Conservation (phyloP, 2,329 filamentous ascomycete genomes). For the Sphaerulina vaccinii region DNA sequence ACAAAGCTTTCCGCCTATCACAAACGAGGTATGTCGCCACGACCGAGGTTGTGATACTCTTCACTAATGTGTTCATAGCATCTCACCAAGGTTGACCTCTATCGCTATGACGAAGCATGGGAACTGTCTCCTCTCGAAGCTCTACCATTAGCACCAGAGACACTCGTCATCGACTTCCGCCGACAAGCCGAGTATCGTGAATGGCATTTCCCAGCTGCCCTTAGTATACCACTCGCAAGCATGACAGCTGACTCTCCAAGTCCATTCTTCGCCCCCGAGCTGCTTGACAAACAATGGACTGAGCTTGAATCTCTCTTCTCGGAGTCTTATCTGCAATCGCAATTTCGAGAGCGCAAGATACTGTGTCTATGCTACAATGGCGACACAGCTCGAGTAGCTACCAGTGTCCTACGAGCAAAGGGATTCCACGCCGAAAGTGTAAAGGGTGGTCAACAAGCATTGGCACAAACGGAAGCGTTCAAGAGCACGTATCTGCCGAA, state of each 20-base stretch:
- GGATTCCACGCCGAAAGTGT: slow-evolving; percentile 32
- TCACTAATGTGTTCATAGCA: slow-evolving; percentile 29
- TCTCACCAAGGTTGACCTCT: slow-evolving; percentile 51
- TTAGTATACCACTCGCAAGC: slow-evolving; percentile 39
- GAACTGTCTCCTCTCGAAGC: slow-evolving; percentile 46
- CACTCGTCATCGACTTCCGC: slow-evolving; percentile 29
- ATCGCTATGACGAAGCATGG: slow-evolving; percentile 58
- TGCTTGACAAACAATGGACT: slow-evolving; percentile 50
- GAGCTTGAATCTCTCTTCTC: slow-evolving; percentile 48
- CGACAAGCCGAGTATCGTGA: slow-evolving; percentile 7
- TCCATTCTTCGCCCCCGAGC: slow-evolving; percentile 49
- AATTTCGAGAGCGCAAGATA: slow-evolving; percentile 39
- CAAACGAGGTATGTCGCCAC: slow-evolving; percentile 35
- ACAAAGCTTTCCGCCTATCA: slow-evolving; percentile 51
- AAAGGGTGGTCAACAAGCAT: slow-evolving; percentile 11
- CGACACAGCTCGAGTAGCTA: slow-evolving; percentile 55
- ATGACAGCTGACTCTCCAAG: slow-evolving; percentile 39
- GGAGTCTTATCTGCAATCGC: slow-evolving; percentile 20
- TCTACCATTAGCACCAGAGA: slow-evolving; percentile 21
- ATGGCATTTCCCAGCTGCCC: slow-evolving; percentile 4
- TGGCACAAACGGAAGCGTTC: neutral
- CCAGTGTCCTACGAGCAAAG: slow-evolving; percentile 54
- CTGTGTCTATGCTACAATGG: slow-evolving; percentile 56
- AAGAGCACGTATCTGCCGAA: neutral
- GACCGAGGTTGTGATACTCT: neutral